Percentiles rank a stretch among this genome's conserved stretches.
Conservation (phyloP, 1,139 yeast genomes). For the Candida labiduridarum region DNA sequence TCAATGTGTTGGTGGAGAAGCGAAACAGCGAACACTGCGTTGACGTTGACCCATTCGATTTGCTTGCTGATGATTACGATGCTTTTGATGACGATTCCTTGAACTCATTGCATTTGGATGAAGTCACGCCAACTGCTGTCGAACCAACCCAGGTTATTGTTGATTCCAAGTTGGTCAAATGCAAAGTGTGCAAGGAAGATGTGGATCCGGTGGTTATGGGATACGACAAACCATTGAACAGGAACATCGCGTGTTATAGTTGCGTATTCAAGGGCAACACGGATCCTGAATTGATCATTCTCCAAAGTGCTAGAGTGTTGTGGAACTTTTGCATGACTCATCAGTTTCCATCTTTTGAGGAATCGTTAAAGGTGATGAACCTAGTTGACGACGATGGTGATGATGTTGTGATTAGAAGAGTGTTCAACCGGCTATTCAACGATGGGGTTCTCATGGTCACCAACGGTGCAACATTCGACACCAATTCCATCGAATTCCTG, state of each 20-base stretch:
- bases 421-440: conserved; percentile 21
- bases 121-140: conserved; percentile 10
- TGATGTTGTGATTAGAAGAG: conserved; percentile 6
- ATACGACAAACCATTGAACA: conserved; percentile 7
- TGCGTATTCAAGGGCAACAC: conserved; percentile 17
- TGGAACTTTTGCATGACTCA: conserved; percentile 18
- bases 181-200: conserved; percentile 16
- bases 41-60: conserved; percentile 19
- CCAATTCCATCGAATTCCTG: conserved; percentile 9
- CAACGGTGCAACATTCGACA: conserved; percentile 11
- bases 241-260: conserved; percentile 16
- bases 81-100: conserved; percentile 9
- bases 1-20: conserved; percentile 11
- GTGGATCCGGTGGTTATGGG: conserved; percentile 22
- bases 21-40: neutral
- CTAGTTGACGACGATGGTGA: too few species aligned
- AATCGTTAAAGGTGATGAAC: conserved; percentile 15
- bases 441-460: conserved; percentile 17
- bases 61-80: conserved; percentile 6
- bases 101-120: conserved; percentile 14
- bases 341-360: conserved; percentile 18
- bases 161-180: conserved; percentile 4
- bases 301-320: conserved; percentile 21
- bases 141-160: conserved; percentile 8
- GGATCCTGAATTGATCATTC: conserved; percentile 14